These are phyloP conservation scores for Aspergillus viridinutans DNA, from an alignment of 2,329 filamentous ascomycete genomes.

Conservation along the genomic window DNA sequence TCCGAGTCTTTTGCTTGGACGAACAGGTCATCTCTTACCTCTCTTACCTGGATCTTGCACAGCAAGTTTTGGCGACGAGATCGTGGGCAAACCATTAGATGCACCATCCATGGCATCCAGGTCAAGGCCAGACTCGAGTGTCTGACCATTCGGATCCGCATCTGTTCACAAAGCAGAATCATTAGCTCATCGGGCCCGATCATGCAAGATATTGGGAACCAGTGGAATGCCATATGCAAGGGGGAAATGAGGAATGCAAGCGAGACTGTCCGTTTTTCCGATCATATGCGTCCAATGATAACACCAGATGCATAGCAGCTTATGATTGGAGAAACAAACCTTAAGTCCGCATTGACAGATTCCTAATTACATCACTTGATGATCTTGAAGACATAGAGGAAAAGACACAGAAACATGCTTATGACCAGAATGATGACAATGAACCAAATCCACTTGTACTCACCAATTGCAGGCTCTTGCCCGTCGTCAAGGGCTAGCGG, in stretches of 20 bases:
- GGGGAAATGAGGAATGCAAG: constrained; percentile 10
- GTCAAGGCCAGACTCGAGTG: neutral
- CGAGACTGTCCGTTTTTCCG: neutral
- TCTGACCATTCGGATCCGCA: neutral
- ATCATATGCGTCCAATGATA: neutral
- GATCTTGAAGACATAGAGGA: constrained; percentile 20
- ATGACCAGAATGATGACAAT: constrained; percentile 15
- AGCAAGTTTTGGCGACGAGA: neutral
- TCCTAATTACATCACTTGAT: constrained; percentile 18
- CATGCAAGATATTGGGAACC: neutral
- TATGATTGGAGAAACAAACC: neutral
- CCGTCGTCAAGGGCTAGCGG: neutral
- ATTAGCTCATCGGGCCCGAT: constrained; percentile 5
- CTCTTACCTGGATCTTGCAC: neutral
- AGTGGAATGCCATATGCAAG: constrained; percentile 12
- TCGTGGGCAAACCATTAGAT: neutral
- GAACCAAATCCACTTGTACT: constrained; percentile 23
- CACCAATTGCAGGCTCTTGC: constrained; percentile 9
- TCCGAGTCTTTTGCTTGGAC: neutral
- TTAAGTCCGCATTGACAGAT: constrained; percentile 5
- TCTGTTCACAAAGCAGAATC: neutral
- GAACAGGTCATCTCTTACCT: neutral
- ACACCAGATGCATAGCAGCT: neutral
- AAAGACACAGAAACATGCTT: constrained; percentile 21
- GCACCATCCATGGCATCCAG: neutral